A percentile compares a stretch with the other conserved stretches of the same genome.
These are phyloP conservation scores for Chaetomium cochliodes DNA, from an alignment of 495 filamentous ascomycete species.

Conservation along the genomic window DNA sequence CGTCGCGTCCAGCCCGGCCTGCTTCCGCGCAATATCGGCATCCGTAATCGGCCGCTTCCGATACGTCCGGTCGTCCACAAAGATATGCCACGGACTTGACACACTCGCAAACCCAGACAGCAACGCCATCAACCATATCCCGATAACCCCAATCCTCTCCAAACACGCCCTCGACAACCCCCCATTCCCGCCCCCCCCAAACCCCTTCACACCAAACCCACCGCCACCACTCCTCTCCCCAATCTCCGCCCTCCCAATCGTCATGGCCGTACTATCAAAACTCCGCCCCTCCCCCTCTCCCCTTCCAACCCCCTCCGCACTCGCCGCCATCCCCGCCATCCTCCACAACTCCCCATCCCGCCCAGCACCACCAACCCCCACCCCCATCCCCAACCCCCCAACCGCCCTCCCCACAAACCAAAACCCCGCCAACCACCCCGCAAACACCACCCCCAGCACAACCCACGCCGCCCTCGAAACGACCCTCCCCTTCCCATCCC, in stretches of 20 bases:
- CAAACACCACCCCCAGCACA: conserved; percentile 57
- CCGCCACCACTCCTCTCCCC: conserved; percentile 16
- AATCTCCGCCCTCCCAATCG: conserved; percentile 30
- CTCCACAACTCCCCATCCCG: conserved; percentile 12
- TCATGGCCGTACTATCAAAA: conserved; percentile 33
- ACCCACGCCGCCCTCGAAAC: conserved; percentile 54
- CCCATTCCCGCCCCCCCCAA: conserved; percentile 43
- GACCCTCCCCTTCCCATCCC: conserved; percentile 47
- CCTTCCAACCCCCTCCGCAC: too few species aligned
- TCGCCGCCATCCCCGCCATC: conserved; percentile 9
- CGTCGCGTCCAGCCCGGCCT: conserved; percentile 70
- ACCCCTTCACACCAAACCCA: conserved; percentile 4
- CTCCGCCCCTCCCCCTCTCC: conserved; percentile 7
- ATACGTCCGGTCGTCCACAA: conserved; percentile 54
- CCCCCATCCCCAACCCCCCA: conserved; percentile 48
- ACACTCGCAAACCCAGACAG: conserved; percentile 81
- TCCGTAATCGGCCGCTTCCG: conserved; percentile 59
- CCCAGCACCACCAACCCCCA: neutral
- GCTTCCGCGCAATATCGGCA: conserved; percentile 66
- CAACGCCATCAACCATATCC: conserved; percentile 77
- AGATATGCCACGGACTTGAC: conserved; percentile 76
- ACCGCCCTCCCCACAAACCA: conserved; percentile 71
- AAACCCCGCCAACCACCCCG: conserved; percentile 63
- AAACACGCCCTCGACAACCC: conserved; percentile 68
- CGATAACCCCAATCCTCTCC: conserved; percentile 75